phyloP scores from a whole-genome alignment of 139 green algal species.

The Haematococcus lacustris region DNA sequence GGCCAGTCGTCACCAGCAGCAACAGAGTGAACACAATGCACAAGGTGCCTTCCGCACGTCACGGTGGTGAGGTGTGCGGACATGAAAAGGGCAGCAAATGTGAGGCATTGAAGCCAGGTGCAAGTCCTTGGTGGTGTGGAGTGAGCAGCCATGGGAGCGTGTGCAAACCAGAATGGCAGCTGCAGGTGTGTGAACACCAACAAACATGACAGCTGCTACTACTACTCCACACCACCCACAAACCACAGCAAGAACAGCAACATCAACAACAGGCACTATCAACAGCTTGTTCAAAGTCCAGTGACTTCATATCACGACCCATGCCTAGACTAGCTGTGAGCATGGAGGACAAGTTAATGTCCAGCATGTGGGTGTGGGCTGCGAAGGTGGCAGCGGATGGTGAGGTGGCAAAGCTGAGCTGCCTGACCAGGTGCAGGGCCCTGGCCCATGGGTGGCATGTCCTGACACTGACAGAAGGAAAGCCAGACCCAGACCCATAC shows the following conservation, averaged over 20 bases:
- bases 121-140: not conserved
- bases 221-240: not conserved
- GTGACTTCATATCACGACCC: too few species aligned
- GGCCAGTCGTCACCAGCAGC: not conserved
- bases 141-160: not conserved
- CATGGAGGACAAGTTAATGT: too few species aligned
- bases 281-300: not conserved
- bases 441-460: not conserved
- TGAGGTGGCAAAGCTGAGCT: not conserved
- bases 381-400: not conserved
- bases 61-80: not conserved
- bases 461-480: not conserved
- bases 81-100: not conserved
- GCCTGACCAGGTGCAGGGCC: not conserved
- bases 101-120: not conserved
- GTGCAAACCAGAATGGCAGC: too few species aligned
- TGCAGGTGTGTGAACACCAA: too few species aligned
- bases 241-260: not conserved
- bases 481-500: not conserved
- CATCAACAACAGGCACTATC: not conserved
- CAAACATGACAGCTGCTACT: not conserved
- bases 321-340: too few species aligned
- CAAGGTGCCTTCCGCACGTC: not conserved
- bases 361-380: too few species aligned
- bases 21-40: not conserved